Evolutionary conservation across 1,284 basidiomycete genomes (phyloP), one percentile per base, ranked within the genome.

Genomic region (Malassezia arunalokei): DNA sequence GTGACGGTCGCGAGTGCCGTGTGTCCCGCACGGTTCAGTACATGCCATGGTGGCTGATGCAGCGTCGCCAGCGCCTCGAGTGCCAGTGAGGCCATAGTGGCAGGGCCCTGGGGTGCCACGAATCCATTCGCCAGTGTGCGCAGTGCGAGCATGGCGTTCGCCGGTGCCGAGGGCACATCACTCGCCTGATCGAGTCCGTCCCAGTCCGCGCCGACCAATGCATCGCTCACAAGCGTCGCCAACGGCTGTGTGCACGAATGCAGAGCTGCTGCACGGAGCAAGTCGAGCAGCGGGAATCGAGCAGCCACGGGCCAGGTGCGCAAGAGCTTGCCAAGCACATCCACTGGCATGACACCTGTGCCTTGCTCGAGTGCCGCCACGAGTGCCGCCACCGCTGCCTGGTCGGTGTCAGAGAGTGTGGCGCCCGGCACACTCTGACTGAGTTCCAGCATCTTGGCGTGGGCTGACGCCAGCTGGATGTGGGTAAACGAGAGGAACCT

Each of bases 231-330:
- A 61, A 87, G 80, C 35, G 75, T 76, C 29, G 78, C 75, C 35
- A 79, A 78, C 43, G 80, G 65, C 11, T 72, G 77, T 0, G 79
- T 66, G 6, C 77, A 73, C 5, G 77, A 47, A 12, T 80, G 81
- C 0, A 81, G 83, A n/a, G 82, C 78, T 8, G 92, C 75, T 29
- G 89, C 77, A 29, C 92, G 83, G 43, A 83, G 79, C 7, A 96
- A 78, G 68, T 98, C 92, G 64, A 98, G 81, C 2, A 91, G 87
- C 51, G 92, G 92, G 75, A 94, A 92, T 6, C 85, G 80, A 57
- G 84, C 80, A 1, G 80, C 79, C 8, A 79, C 73, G 0, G 87
- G 87, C 91, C 92, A 98, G 27, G 82, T 78, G 20, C 81, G 77
- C 7, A 92, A 75, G 5, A 89, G 77, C 33, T 79, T 50, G 12